Evolutionary conservation across 768 basidiomycete species (phyloP), one percentile per base, ranked within the genome.

Genomic region (Serpula lacrymans): DNA sequence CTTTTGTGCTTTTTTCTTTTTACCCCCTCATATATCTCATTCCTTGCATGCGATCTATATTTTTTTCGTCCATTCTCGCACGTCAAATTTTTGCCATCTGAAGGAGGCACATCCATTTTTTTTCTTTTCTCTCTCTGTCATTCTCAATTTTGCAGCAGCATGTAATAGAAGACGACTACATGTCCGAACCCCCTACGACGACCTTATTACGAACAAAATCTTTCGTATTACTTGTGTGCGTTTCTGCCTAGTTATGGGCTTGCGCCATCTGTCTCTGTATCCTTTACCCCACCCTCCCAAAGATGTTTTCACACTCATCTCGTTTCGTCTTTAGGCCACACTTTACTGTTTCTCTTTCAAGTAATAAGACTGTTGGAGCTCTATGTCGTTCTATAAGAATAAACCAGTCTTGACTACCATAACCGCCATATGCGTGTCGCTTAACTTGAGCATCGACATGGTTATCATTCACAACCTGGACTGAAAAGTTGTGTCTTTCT

Each of bases 61-160:
- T 35, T 40, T 41, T 37, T 44, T 57, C 16, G 31, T n/a, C 31
- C 14, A 7, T 14, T 6, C n/a, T 51, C 45, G 44, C 49, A 41
- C 38, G 14, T 24, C 42, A 25, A 27, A 34, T 36, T 45, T 31
- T 39, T 46, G 74, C 76, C 75, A 73, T 82, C 80, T 82, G 73
- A 82, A 82, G 80, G 80, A 82, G 80, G 79, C 76, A 77, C 70
- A 65, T 67, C 53, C 60, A 64, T 62, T 62, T 62, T 59, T 62
- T 68, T 66, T 60, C 64, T n/a, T n/a, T n/a, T n/a, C n/a, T n/a
- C n/a, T n/a, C n/a, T n/a, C n/a, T n/a, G n/a, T n/a, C n/a, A n/a
- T n/a, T n/a, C n/a, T n/a, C n/a, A n/a, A 45, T 53, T 66, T 67
- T 59, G 68, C 64, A 76, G 62, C 74, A 69, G 71, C 68, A 77